A percentile compares a stretch with the other conserved stretches of the same genome.
These are phyloP conservation scores for Rosa hybrid DNA, from an alignment of 331 rosid species.

Conservation along the genomic window DNA sequence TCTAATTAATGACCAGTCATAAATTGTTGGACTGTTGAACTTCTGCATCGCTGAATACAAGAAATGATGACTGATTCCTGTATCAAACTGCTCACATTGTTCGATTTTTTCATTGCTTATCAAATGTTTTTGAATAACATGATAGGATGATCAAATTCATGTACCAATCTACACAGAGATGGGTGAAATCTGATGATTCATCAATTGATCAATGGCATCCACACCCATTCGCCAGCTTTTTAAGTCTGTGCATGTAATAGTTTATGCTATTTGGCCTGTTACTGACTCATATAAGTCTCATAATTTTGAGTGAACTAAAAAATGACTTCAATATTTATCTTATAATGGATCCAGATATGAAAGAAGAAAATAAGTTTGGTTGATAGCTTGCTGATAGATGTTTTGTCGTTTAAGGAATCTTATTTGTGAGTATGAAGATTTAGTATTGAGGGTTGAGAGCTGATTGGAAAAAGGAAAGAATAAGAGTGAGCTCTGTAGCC, in stretches of 20 bases:
- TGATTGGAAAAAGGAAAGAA: conserved; percentile 7
- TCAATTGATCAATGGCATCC: conserved; percentile 23
- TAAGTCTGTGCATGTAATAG: background rate
- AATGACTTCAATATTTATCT: background rate
- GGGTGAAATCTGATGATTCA: conserved; percentile 4
- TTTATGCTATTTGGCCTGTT: background rate
- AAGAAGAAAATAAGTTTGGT: conserved; percentile 58
- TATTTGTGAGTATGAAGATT: conserved; percentile 31
- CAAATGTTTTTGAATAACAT: conserved; percentile 1
- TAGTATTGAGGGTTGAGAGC: conserved; percentile 22
- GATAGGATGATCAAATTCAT: background rate
- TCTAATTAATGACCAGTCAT: background rate
- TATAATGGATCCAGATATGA: conserved; percentile 10
- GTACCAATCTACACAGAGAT: background rate
- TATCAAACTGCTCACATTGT: background rate
- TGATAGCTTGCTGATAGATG: conserved; percentile 43
- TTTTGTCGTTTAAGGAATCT: conserved; percentile 73
- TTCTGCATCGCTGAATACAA: background rate
- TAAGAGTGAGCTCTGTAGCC: conserved; percentile 57
- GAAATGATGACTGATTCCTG: background rate
- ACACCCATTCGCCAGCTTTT: conserved; percentile 28
- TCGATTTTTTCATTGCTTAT: background rate
- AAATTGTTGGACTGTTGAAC: background rate
- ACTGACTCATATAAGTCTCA: conserved; percentile 4
- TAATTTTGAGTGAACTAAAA: background rate